A percentile compares a stretch with the other conserved stretches of the same genome.
Conservation (phyloP, 257 asterid genomes). For the Penstemon newberryi region DNA sequence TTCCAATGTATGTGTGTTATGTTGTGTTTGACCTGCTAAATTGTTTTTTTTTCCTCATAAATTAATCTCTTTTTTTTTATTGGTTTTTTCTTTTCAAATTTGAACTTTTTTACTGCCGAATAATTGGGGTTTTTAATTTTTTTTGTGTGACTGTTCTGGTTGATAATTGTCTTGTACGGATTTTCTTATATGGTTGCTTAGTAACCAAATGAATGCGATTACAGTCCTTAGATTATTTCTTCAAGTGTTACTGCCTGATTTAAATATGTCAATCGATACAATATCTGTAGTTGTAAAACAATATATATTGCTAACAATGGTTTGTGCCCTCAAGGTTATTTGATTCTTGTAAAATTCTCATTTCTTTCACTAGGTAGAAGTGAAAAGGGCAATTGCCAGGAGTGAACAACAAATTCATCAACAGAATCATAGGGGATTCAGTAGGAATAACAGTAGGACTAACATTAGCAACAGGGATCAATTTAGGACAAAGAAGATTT, state of each 20-base stretch:
- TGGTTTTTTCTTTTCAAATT: too few species aligned
- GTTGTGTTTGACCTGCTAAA: too few species aligned
- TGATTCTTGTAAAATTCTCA: slow-evolving; percentile 18
- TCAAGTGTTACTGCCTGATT: background rate
- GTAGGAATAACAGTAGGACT: slow-evolving; percentile 45
- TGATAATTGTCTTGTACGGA: background rate
- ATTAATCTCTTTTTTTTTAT: too few species aligned
- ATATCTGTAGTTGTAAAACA: background rate
- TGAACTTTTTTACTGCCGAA: too few species aligned
- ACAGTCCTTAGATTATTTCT: too few species aligned
- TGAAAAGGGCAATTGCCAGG: slow-evolving; percentile 90
- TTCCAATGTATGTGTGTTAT: too few species aligned
- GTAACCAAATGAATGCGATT: too few species aligned
- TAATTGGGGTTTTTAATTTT: too few species aligned
- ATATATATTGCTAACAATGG: background rate
- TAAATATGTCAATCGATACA: background rate
- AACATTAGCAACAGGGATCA: slow-evolving; percentile 52
- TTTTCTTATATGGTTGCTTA: background rate
- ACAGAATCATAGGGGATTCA: slow-evolving; percentile 44
- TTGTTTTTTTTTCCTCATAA: too few species aligned
- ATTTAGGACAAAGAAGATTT: slow-evolving; percentile 86
- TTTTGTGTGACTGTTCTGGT: too few species aligned
- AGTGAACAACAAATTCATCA: slow-evolving; percentile 66
- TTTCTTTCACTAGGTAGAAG: slow-evolving; percentile 66
- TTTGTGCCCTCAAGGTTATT: slow-evolving; percentile 2